A percentile compares a stretch with the other conserved stretches of the same genome.
These are phyloP conservation scores for Rehmannia glutinosa DNA, from an alignment of 257 asterid genomes.

Conservation along the genomic window DNA sequence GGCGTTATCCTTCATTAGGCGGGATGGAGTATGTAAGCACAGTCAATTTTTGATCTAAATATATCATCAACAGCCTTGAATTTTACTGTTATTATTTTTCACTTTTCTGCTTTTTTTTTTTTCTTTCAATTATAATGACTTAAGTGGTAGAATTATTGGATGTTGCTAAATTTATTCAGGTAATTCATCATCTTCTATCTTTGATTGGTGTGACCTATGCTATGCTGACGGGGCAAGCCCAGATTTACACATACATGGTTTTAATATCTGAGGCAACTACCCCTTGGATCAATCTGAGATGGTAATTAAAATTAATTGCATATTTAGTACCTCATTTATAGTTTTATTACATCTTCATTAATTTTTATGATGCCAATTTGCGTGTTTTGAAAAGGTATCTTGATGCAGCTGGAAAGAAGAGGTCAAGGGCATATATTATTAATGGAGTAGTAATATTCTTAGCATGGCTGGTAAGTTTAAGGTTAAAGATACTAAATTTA, in stretches of 20 bases:
- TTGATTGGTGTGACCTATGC: conserved; percentile 48
- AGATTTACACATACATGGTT: conserved; percentile 61
- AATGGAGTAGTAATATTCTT: conserved; percentile 64
- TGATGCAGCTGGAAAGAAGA: conserved; percentile 74
- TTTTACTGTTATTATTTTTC: not conserved
- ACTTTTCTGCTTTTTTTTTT: too few relatives aligned
- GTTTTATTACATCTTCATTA: not conserved
- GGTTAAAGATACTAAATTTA: not conserved
- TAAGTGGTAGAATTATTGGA: not conserved
- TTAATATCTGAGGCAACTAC: conserved; percentile 85
- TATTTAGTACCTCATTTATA: not conserved
- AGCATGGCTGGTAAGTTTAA: conserved; percentile 64
- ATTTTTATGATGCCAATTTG: not conserved
- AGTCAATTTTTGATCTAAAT: conserved; percentile 3
- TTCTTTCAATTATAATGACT: not conserved
- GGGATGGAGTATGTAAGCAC: conserved; percentile 85
- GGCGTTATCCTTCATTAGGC: conserved; percentile 80
- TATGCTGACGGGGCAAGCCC: conserved; percentile 83
- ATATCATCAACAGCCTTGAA: not conserved
- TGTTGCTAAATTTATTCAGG: conserved; percentile 33
- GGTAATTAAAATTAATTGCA: conserved; percentile 31
- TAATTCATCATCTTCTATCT: conserved; percentile 81
- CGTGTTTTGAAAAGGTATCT: conserved; percentile 56
- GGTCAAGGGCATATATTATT: conserved; percentile 44
- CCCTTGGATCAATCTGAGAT: conserved; percentile 79